Evolutionary conservation across 1,284 basidiomycete genomes (phyloP), one percentile per base, ranked within the genome.

Genomic region (Puccinia novopanici): DNA sequence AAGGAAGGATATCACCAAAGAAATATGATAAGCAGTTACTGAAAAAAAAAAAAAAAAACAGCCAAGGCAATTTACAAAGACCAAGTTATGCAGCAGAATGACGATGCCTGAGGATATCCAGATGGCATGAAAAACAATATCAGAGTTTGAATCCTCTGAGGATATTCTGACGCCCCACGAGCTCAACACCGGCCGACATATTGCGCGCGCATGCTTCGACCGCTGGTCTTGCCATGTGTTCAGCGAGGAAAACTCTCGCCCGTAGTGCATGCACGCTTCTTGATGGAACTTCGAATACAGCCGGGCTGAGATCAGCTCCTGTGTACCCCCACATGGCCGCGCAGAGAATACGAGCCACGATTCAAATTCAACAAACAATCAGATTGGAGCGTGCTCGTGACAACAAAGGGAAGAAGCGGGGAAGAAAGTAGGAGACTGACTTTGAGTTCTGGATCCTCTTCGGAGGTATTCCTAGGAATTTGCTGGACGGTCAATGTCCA

Each of bases 211-310:
- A 52, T 85, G 83, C 61, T 83, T 83, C 13, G 84, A 84, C 63
- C 84, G 83, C 42, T 84, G 83, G 27, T 82, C 82, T 24, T 84
- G 82, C 84, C 84, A 85, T 76, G 83, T 81, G 10, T 80, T 79
- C 22, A 84, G 61, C 17, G 83, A 84, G 13, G 85, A 81, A 80
- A 85, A 84, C 75, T 84, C 84, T 50, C 85, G 82, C 4, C 85
- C 85, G 68, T 85, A 84, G 75, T 85, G 84, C 84, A 85, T 85
- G 80, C 85, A 85, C 40, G 84, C 84, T 68, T 85, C 85, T 48
- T 83, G 83, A 70, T 84, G 83, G 70, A 84, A 85, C 59, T 85
- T 85, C 73, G 83, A 84, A 75, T 84, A 85, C 54, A 85, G 79
- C 30, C 84, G 81, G 19, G 82, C 82, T 37, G 83, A 82, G 76